A percentile compares a stretch with the other conserved stretches of the same genome.
Conservation (phyloP, 2,329 filamentous ascomycete genomes). For the Thelonectria discophora region DNA sequence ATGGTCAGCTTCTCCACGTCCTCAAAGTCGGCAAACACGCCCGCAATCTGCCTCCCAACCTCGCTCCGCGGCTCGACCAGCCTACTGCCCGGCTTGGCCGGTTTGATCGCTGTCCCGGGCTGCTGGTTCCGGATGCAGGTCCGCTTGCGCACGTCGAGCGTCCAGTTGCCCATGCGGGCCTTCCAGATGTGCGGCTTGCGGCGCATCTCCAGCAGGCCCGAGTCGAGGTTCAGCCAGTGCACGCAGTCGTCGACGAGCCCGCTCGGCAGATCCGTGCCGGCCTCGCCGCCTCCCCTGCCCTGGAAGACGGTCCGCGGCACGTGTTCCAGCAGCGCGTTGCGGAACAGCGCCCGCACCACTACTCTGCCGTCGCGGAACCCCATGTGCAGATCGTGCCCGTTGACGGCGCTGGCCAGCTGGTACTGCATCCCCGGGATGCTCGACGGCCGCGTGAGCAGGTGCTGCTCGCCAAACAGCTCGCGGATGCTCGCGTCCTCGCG, state of each 20-base stretch:
- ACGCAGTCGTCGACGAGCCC: slow-evolving; percentile 60
- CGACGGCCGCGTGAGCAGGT: slow-evolving; percentile 63
- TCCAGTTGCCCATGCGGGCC: slow-evolving; percentile 44
- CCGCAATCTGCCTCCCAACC: slow-evolving; percentile 50
- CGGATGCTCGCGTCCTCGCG: slow-evolving; percentile 53
- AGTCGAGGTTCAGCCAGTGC: slow-evolving; percentile 66
- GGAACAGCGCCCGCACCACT: slow-evolving; percentile 54
- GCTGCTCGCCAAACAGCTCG: slow-evolving; percentile 63
- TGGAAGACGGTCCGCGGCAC: slow-evolving; percentile 47
- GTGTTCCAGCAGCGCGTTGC: slow-evolving; percentile 42
- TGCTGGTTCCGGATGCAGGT: neutral
- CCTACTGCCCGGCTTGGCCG: neutral
- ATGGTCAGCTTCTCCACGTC: slow-evolving; percentile 29
- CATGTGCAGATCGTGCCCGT: slow-evolving; percentile 58
- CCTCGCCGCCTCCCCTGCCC: neutral
- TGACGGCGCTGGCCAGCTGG: slow-evolving; percentile 40
- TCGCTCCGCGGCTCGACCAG: slow-evolving; percentile 37
- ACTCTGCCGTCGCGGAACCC: slow-evolving; percentile 54
- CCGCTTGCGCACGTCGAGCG: slow-evolving; percentile 39
- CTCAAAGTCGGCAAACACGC: slow-evolving; percentile 57
- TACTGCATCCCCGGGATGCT: slow-evolving; percentile 59
- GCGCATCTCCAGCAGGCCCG: slow-evolving; percentile 59
- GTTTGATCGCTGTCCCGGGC: neutral
- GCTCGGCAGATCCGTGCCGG: slow-evolving; percentile 58
- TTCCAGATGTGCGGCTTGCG: slow-evolving; percentile 49